Evolutionary conservation across 805 yeast genomes (phyloP).

Genomic region (Debaryomyces maramus): DNA sequence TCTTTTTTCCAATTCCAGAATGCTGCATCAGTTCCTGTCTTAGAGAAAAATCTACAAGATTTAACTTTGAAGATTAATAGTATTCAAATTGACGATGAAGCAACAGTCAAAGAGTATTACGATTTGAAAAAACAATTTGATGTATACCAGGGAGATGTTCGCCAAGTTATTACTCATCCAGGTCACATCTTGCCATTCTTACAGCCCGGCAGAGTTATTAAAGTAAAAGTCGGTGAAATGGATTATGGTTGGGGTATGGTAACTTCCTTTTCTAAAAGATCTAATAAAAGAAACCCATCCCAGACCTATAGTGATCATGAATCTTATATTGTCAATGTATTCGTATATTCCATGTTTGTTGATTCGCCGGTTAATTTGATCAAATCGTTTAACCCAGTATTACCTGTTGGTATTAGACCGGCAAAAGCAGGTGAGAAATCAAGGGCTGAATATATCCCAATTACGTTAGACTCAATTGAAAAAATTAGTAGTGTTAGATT

Average conservation of each 20-base stretch:
- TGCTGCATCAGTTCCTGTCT: constrained; percentile 81
- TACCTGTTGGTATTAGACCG: constrained; percentile 89
- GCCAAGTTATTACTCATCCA: constrained; percentile 87
- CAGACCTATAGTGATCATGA: constrained; percentile 79
- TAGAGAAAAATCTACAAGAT: constrained; percentile 66
- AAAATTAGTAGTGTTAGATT: constrained; percentile 79
- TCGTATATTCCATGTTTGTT: constrained; percentile 71
- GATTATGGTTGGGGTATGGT: constrained; percentile 98
- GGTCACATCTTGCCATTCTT: constrained; percentile 79
- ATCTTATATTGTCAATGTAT: constrained; percentile 82
- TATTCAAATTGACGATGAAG: constrained; percentile 71
- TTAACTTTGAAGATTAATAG: constrained; percentile 49
- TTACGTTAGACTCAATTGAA: constrained; percentile 75
- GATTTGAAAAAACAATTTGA: constrained; percentile 74
- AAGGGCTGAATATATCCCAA: constrained; percentile 77
- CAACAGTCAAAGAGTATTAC: constrained; percentile 73
- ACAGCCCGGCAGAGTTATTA: constrained; percentile 84
- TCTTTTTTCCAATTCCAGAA: constrained; percentile 96
- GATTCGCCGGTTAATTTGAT: constrained; percentile 84
- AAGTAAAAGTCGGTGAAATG: constrained; percentile 56
- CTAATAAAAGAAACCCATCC: constrained; percentile 56
- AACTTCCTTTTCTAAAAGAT: constrained; percentile 70
- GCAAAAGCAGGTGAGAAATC: constrained; percentile 70
- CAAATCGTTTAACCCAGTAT: constrained; percentile 71
- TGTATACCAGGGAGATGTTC: constrained; percentile 69